Evolutionary conservation across 768 basidiomycete genomes (phyloP).

Genomic region (Daedalea quercina): DNA sequence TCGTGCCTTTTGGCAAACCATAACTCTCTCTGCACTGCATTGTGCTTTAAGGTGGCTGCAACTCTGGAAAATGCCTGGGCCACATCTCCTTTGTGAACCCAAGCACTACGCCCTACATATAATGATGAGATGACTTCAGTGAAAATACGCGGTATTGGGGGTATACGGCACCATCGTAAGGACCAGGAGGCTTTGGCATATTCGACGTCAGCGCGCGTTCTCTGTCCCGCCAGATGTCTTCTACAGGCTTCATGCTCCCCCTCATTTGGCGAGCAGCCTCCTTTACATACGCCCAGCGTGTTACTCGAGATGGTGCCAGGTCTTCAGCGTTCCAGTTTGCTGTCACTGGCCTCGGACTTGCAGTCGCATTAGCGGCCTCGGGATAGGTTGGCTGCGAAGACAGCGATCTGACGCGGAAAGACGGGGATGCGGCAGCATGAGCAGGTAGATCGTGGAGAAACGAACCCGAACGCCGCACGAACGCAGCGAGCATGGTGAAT

Average conservation of each 20-base stretch:
- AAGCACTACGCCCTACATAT: conserved; percentile 54
- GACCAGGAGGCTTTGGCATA: conserved; percentile 34
- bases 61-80: conserved; percentile 24
- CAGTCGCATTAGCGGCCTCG: not conserved
- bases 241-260: conserved; percentile 14
- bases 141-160: not conserved
- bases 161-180: conserved; percentile 47
- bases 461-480: too few relatives aligned
- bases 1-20: conserved; percentile 58
- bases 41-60: conserved; percentile 50
- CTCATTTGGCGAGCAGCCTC: too few relatives aligned
- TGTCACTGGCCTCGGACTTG: too few relatives aligned
- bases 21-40: conserved; percentile 48
- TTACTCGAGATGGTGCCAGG: not conserved
- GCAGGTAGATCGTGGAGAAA: not conserved
- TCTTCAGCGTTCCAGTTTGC: too few relatives aligned
- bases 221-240: conserved; percentile 34
- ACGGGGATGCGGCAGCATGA: too few relatives aligned
- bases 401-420: not conserved
- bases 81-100: conserved; percentile 22
- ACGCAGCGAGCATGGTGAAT: too few relatives aligned
- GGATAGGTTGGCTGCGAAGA: not conserved
- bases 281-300: too few relatives aligned
- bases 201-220: conserved; percentile 13
- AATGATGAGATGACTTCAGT: too few relatives aligned